phyloP scores from a whole-genome alignment of 2,329 filamentous ascomycete species.

The Penicillium occitanis region DNA sequence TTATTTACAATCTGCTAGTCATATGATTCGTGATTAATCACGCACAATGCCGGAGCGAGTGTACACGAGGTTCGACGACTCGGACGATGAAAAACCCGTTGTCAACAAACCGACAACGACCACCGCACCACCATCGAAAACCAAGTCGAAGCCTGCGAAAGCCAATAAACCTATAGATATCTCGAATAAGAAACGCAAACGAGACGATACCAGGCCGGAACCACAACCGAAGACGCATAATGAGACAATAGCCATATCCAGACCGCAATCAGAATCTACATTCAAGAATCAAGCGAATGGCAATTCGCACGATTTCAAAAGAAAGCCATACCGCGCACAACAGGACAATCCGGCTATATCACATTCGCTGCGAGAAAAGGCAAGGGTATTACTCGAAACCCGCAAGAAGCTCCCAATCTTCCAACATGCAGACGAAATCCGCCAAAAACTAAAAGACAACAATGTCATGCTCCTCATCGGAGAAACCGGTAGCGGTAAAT shows the following conservation, averaged over 20 bases:
- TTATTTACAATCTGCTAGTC: neutral
- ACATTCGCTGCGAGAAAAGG: constrained; percentile 44
- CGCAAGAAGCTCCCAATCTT: constrained; percentile 79
- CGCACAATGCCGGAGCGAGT: constrained; percentile 45
- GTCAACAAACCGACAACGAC: constrained; percentile 19
- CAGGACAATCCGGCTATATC: constrained; percentile 9
- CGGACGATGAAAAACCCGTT: constrained; percentile 30
- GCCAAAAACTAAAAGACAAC: constrained; percentile 59
- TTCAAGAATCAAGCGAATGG: constrained; percentile 3
- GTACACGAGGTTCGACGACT: constrained; percentile 39
- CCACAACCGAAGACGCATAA: constrained; percentile 12
- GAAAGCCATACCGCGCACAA: neutral
- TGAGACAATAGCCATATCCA: neutral
- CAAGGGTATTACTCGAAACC: constrained; percentile 48
- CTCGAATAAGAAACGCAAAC: constrained; percentile 35
- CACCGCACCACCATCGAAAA: neutral
- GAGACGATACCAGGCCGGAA: constrained; percentile 26
- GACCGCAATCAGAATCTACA: neutral
- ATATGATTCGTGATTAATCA: neutral
- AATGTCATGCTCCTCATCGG: constrained; percentile 83
- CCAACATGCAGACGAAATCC: constrained; percentile 69
- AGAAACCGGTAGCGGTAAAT: constrained; percentile 95
- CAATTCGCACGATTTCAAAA: neutral
- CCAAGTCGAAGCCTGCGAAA: constrained; percentile 25
- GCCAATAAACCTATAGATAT: neutral